Base-by-base conservation (phyloP, 1,139 yeast species). In the Suhomyces wounanorum region DNA sequence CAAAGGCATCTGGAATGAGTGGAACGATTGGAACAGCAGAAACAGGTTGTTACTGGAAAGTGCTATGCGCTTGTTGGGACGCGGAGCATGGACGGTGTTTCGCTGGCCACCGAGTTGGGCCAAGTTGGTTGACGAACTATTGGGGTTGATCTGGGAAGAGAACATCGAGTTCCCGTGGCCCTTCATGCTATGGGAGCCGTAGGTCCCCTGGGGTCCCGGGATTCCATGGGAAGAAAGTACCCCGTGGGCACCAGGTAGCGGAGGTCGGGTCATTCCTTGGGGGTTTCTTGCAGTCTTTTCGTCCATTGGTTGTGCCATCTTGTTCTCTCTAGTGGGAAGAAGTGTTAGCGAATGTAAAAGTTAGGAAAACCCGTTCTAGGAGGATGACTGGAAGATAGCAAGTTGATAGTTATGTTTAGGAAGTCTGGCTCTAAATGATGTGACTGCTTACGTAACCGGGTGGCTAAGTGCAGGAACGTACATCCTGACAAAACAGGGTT, bases 81-180 rank as follows among this genome's bases (percentile, higher is more conserved):
- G 56, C n/a, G 68, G 68, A 23, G 56, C 55, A 42, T 57, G 56
- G 47, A 55, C 49, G 26, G 50, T 30, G 30, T 47, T 37, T 13
- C 47, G 26, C 31, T 42, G 44, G 33, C 53, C 55, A 10, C 43
- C 43, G 25, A 55, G 47, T 45, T 54, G 51, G 44, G 48, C 45
- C 39, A 58, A 45, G 55, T 72, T 68, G 21, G 75, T 67, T 9
- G 68, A 61, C 7, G 76, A 71, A 45, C 58, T 50, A 52, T 65
- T 65, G 25, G 67, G 67, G 56, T 65, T 64, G 42, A 50, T 41
- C 23, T 50, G 52, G n/a, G 52, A 46, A n/a, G 50, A 41, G 31
- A 47, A 23, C 42, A 40, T 40, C 21, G 33, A 26, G 33, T 40
- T 40, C 17, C 30, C 30, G 42, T 26, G 14, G 31, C 33, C 14